Evolutionary conservation across 441 rosid species (phyloP).

Genomic region (Metrosideros polymorpha): DNA sequence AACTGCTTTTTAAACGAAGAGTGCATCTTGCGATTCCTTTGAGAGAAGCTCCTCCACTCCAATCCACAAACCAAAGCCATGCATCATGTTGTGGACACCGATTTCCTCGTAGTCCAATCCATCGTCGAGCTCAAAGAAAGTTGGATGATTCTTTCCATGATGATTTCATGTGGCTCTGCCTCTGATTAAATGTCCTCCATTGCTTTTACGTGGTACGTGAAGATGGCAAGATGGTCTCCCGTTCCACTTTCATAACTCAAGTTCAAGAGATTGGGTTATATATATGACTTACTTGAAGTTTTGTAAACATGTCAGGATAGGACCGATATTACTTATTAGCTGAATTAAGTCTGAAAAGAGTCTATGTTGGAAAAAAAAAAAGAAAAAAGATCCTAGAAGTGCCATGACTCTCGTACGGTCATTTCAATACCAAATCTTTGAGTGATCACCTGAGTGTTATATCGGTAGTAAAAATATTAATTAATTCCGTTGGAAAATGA

Average conservation of each 20-base stretch:
- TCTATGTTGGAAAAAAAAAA: neutral
- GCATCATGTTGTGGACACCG: neutral
- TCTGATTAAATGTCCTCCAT: neutral
- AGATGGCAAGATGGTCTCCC: neutral
- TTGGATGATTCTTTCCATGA: neutral
- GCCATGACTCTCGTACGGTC: neutral
- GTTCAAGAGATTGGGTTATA: neutral
- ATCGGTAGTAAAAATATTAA: neutral
- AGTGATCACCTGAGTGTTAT: neutral
- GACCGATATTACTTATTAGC: neutral
- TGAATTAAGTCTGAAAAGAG: neutral
- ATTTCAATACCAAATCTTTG: neutral
- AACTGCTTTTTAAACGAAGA: neutral
- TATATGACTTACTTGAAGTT: neutral
- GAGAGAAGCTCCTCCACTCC: neutral
- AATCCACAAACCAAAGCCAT: too few relatives aligned
- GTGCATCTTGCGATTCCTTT: neutral
- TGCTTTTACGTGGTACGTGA: neutral
- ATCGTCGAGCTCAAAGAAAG: neutral
- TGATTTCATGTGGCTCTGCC: neutral
- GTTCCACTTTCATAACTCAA: neutral
- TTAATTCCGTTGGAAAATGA: neutral
- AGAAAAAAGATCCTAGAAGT: fast-evolving
- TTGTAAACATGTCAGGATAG: neutral
- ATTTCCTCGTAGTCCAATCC: neutral